phyloP scores from a whole-genome alignment of 1,284 basidiomycete species.

The Puccinia horiana region DNA sequence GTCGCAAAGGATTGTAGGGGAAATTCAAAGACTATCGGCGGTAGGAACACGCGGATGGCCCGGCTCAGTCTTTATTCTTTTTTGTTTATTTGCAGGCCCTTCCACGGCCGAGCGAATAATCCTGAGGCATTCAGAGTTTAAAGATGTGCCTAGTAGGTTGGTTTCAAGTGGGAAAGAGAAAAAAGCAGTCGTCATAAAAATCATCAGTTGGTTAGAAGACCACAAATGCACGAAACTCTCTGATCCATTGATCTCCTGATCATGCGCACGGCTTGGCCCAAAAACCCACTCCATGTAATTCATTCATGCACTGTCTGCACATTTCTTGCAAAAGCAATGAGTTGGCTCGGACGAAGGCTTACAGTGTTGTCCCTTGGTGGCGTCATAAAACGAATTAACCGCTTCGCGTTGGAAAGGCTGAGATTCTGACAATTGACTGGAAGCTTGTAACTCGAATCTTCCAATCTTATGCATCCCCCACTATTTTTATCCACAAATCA shows the following conservation, averaged over 20 bases:
- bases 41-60: background rate
- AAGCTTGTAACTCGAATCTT: too few species aligned
- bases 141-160: conserved; percentile 8
- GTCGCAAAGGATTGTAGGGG: background rate
- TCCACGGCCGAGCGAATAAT: background rate
- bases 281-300: background rate
- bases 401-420: background rate
- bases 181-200: background rate
- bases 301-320: background rate
- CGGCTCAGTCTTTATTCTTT: background rate
- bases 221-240: background rate
- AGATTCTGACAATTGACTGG: too few species aligned
- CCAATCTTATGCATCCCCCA: too few species aligned
- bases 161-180: background rate
- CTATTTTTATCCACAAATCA: too few species aligned
- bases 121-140: background rate
- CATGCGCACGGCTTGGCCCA: conserved; percentile 8
- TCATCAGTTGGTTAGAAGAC: background rate
- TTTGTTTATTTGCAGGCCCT: background rate
- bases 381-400: background rate
- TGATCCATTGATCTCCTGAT: background rate
- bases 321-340: background rate
- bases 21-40: background rate
- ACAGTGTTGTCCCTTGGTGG: too few species aligned
- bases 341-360: background rate